Percentiles rank a stretch among this genome's conserved stretches.
phyloP scores from a whole-genome alignment of 176 grass and related monocot species.

The Urochloa ruziziensis region DNA sequence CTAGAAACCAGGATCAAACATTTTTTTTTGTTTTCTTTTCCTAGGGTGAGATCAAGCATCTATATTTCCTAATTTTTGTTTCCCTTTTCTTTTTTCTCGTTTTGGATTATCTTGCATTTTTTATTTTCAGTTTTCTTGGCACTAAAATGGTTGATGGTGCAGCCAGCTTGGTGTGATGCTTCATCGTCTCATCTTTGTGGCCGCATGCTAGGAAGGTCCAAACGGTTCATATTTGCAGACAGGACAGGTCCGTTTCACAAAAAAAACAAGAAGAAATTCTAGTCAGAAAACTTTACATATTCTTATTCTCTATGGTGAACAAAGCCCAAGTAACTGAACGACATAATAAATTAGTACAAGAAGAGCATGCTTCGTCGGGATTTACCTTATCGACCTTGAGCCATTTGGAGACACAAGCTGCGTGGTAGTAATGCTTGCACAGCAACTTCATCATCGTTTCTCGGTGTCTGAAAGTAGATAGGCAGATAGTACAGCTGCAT shows the following conservation, averaged over 20 bases:
- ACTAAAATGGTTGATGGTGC: not conserved
- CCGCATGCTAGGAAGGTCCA: conserved; percentile 44
- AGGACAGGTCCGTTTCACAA: conserved; percentile 62
- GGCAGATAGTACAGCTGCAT: conserved; percentile 81
- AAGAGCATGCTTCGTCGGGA: not conserved
- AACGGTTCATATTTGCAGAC: conserved; percentile 84
- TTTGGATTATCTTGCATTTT: not conserved
- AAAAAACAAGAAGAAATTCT: not conserved
- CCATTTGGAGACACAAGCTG: conserved; percentile 61
- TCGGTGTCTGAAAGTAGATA: conserved; percentile 48
- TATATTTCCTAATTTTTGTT: too few species aligned
- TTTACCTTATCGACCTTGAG: conserved; percentile 82
- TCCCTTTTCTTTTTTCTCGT: too few species aligned
- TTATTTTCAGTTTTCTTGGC: not conserved
- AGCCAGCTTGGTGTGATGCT: not conserved
- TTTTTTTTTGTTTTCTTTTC: not conserved
- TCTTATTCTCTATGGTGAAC: not conserved
- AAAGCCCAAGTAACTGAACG: not conserved
- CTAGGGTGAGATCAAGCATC: not conserved
- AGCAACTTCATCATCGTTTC: conserved; percentile 69
- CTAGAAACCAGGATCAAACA: not conserved
- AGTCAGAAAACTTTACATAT: not conserved
- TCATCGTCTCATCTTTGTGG: not conserved
- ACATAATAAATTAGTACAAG: not conserved
- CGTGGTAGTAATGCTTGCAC: conserved; percentile 77